Conservation (phyloP, 352 stramenopile species). For the Phytophthora agathidicida region DNA sequence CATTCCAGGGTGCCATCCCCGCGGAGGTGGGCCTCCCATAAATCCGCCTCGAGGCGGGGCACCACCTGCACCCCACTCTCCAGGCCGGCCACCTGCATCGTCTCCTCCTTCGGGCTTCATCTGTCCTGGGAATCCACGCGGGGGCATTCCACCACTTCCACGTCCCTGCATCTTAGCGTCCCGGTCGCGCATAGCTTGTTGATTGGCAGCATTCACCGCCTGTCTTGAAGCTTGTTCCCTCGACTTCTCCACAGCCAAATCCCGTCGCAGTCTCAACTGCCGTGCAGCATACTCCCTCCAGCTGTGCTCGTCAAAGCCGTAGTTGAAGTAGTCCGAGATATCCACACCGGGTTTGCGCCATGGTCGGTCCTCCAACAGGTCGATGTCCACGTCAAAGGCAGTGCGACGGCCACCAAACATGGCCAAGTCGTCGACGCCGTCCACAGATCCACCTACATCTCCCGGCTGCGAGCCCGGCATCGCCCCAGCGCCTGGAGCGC, state of each 20-base stretch:
- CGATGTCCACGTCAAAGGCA: conserved; percentile 93
- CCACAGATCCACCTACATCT: conserved; percentile 15
- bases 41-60: conserved; percentile 45
- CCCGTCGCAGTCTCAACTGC: conserved; percentile 72
- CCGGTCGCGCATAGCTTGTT: conserved; percentile 44
- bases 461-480: conserved; percentile 16
- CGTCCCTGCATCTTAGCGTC: conserved; percentile 40
- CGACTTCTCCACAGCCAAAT: conserved; percentile 76
- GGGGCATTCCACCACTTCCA: conserved; percentile 24
- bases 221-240: conserved; percentile 84
- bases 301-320: conserved; percentile 92
- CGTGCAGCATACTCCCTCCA: conserved; percentile 80
- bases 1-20: conserved; percentile 77
- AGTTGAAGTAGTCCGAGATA: conserved; percentile 95
- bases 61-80: conserved; percentile 33
- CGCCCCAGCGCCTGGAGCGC: conserved; percentile 3
- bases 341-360: conserved; percentile 92
- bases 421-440: conserved; percentile 71
- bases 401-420: conserved; percentile 85
- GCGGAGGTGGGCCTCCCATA: conserved; percentile 55
- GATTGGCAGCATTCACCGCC: conserved; percentile 59
- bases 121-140: conserved; percentile 34
- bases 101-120: conserved; percentile 29
- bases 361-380: conserved; percentile 91
- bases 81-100: not conserved